A percentile compares a stretch with the other conserved stretches of the same genome.
Conservation (phyloP, 129 eudicot species). For the Flaveria ramosissima region DNA sequence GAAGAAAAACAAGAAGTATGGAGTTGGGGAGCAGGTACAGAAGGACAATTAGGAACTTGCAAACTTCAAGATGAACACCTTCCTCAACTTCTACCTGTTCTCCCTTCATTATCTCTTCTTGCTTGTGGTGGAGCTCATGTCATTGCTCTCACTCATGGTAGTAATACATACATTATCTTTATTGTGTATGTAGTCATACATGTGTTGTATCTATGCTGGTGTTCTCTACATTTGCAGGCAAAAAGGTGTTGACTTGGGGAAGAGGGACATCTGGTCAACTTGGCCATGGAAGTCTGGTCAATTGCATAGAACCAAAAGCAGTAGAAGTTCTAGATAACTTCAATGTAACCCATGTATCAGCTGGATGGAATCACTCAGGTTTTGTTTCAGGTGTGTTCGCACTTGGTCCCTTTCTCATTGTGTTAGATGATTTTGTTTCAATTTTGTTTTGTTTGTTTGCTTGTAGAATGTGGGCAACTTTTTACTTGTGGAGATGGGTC, state of each 20-base stretch:
- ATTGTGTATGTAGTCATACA: not conserved
- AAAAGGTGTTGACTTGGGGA: conserved; percentile 82
- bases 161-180: no score
- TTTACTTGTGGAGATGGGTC: conserved; percentile 97
- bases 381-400: conserved; percentile 75
- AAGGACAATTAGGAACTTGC: conserved; percentile 80
- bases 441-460: not conserved
- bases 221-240: conserved; percentile 46
- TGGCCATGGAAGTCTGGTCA: conserved; percentile 77
- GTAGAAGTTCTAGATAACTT: conserved; percentile 40
- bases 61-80: conserved; percentile 60
- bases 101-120: conserved; percentile 49
- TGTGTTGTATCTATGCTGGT: not conserved
- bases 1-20: conserved; percentile 46
- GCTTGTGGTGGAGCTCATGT: conserved; percentile 97
- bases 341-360: conserved; percentile 57
- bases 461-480: conserved; percentile 61
- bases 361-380: conserved; percentile 98
- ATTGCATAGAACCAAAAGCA: conserved; percentile 49
- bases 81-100: conserved; percentile 58
- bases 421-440: not conserved
- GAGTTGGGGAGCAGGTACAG: conserved; percentile 99
- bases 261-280: conserved; percentile 90
- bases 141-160: conserved; percentile 71
- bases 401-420: not conserved